Evolutionary conservation across 257 asterid species (phyloP).

Genomic region (Oldenlandia corymbosa): DNA sequence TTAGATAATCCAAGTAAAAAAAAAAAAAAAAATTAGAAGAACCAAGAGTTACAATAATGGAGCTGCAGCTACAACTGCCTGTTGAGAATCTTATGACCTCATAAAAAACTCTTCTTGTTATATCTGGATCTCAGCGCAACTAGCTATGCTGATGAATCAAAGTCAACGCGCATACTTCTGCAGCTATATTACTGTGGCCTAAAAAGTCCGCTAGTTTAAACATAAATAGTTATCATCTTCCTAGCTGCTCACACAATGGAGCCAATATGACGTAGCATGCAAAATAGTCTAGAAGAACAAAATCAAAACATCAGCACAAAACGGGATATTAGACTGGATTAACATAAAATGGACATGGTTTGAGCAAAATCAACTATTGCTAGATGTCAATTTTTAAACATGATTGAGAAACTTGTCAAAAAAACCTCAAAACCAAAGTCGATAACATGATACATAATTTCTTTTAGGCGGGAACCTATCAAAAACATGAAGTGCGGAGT

Average conservation of each 20-base stretch:
- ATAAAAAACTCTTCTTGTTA: background rate
- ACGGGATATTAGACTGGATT: background rate
- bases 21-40: background rate
- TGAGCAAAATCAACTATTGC: background rate
- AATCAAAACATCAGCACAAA: background rate
- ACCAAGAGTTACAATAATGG: background rate
- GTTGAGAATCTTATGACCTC: background rate
- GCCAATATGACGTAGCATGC: background rate
- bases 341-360: background rate
- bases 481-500: too few species aligned
- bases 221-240: background rate
- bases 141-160: background rate
- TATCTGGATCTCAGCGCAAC: too few species aligned
- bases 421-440: background rate
- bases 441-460: background rate
- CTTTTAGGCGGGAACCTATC: too few species aligned
- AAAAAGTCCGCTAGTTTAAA: background rate
- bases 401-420: background rate
- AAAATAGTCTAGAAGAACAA: background rate
- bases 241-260: background rate
- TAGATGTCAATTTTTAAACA: background rate
- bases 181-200: too few species aligned
- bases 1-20: background rate
- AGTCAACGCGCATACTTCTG: background rate
- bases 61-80: background rate